A percentile compares a stretch with the other conserved stretches of the same genome.
Evolutionary conservation across 768 basidiomycete genomes (phyloP).

Genomic region (Hebeloma cylindrosporum): DNA sequence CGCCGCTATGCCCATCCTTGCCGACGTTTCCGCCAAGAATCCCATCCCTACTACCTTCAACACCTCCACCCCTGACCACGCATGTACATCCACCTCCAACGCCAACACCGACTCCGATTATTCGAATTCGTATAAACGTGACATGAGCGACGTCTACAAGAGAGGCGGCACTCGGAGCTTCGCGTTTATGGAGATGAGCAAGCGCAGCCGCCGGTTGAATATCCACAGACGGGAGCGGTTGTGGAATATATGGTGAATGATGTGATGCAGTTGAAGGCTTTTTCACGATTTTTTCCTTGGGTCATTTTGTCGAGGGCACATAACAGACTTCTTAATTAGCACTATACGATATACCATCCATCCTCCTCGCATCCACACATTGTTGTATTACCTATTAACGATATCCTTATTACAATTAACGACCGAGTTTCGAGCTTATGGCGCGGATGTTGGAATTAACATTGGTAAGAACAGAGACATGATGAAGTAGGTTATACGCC

Average conservation of each 20-base stretch:
- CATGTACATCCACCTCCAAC: neutral
- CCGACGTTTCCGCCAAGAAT: constrained; percentile 16
- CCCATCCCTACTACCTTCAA: neutral
- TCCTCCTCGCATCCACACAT: too few species aligned
- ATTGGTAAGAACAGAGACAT: too few species aligned
- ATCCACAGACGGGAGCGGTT: constrained; percentile 8
- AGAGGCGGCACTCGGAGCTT: neutral
- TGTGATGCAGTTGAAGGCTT: too few species aligned
- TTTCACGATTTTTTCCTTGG: too few species aligned
- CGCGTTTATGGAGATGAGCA: constrained; percentile 14
- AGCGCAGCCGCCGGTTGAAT: constrained; percentile 15
- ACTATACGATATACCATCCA: too few species aligned
- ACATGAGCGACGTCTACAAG: constrained; percentile 4
- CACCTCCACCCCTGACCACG: neutral
- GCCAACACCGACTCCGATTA: neutral
- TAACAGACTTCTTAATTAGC: too few species aligned
- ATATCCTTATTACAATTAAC: too few species aligned
- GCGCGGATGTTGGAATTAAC: too few species aligned
- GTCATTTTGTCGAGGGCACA: too few species aligned
- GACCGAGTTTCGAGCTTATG: too few species aligned
- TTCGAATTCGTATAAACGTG: neutral
- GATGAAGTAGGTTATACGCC: too few species aligned
- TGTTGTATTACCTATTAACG: too few species aligned
- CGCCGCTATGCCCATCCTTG: constrained; percentile 35
- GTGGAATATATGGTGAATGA: constrained; percentile 18